Base-by-base conservation (phyloP, 2,329 filamentous ascomycete species). In the Colletotrichum salicis region DNA sequence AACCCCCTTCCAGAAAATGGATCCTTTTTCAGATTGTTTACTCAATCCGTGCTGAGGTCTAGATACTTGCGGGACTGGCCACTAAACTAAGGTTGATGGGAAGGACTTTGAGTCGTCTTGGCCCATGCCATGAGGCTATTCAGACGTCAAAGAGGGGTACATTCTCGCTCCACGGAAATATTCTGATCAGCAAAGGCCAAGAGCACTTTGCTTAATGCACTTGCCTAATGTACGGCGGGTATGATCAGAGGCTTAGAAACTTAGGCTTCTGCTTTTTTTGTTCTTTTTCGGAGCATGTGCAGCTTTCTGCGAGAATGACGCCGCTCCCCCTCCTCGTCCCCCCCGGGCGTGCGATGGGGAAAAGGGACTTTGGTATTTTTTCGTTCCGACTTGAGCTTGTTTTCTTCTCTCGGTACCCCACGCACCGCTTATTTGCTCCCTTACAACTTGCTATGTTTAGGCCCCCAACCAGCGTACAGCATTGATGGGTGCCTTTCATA, bases 61-160 rank as follows among this genome's bases (percentile, higher is more conserved):
- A 10, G 41, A 7, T n/a, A n/a, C 1, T 19, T 13, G 5, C 22
- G n/a, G 22, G 56, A 59, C 13, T 22, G 41, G 60, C 31, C 29
- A 48, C 48, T n/a, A 29, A 54, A 22, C 48, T n/a, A 13, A 10
- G 41, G 6, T 35, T 27, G 52, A 33, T 12, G n/a, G n/a, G 35
- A 58, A 35, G 37, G 52, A 33, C 51, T 19, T 56, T 11, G 58
- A 31, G 15, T 45, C 24, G 8, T 33, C 11, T 51, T 19, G 54
- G 64, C 59, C 45, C 58, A 6, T 33, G 27, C 54, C 58, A 55
- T 65, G 54, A 68, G 64, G 58, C 69, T 71, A 68, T 68, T 68
- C 64, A 58, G 64, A 71, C 58, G 59, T 68, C 64, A 54, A 56
- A 11, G 58, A 22, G 8, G 41, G 41, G 41, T 15, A 37, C 13